Base-by-base conservation (phyloP, 805 yeast genomes). In the Hanseniaspora jakobsenii region DNA sequence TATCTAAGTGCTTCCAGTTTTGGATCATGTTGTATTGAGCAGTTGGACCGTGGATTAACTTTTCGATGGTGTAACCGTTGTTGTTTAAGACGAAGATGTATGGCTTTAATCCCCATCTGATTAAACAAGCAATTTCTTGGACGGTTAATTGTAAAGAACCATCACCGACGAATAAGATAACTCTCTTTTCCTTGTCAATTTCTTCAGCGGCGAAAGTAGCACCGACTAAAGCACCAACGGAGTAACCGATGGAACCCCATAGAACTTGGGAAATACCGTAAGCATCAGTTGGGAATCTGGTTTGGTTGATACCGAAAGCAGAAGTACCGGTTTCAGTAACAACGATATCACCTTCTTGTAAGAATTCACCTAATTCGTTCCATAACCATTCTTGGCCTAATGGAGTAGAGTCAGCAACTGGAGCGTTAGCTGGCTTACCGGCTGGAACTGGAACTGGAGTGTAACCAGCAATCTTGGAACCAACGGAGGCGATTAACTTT, bases 261-360 rank as follows among this genome's bases (percentile, higher is more conserved):
- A 78, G 65, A 44, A 77, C 83, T 66, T 78, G 85, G 46, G 83
- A 76, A 49, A 78, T 77, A 60, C 82, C 83, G 51, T 70, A 65
- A 35, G 75, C 68, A 57, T 72, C 62, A 52, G 66, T 61, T 51
- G 85, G 84, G 73, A 73, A 77, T 57, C 71, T 71, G 23, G 81
- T 66, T 59, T 73, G 77, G 53, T 74, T 69, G 51, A 78, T 72
- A 66, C 85, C 85, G 55, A 78, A 78, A 43, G 81, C 78, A 32
- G 84, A 74, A 32, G 85, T 78, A 64, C 85, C 85, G 36, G 84
- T 78, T 63, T 78, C 85, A 44, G 81, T 71, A 52, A 78, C 68
- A 49, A 78, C 69, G 47, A 77, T 66, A 65, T 78, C 85, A 55
- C 80, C 81, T 55, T 72, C 73, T 60, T 67, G 66, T 55, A 78